A percentile compares a stretch with the other conserved stretches of the same genome.
Conservation (phyloP, 768 basidiomycete genomes). For the Termitomyces sp. region DNA sequence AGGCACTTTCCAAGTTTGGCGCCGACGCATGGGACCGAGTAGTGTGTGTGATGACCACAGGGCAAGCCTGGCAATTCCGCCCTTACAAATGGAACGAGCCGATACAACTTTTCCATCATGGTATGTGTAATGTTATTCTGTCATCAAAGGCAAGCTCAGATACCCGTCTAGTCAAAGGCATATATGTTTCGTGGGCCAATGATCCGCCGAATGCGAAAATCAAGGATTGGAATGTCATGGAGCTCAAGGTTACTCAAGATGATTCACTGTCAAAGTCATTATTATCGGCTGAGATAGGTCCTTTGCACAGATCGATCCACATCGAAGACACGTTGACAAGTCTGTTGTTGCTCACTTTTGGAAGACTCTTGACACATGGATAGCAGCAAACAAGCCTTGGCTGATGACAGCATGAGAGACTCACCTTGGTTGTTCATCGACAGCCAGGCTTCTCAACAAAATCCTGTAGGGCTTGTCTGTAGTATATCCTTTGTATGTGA, state of each 20-base stretch:
- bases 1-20: constrained; percentile 89
- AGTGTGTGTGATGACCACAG: constrained; percentile 96
- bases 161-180: constrained; percentile 72
- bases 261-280: not conserved
- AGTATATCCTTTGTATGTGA: too few species aligned
- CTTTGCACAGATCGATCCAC: constrained; percentile 72
- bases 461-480: too few species aligned
- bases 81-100: constrained; percentile 98
- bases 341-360: constrained; percentile 95
- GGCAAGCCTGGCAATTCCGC: constrained; percentile 97
- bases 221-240: constrained; percentile 96
- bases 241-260: constrained; percentile 64
- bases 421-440: too few species aligned
- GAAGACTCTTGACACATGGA: constrained; percentile 89
- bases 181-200: constrained; percentile 93
- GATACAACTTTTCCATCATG: constrained; percentile 87
- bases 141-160: not conserved
- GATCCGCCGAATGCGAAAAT: constrained; percentile 87
- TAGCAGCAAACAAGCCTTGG: constrained; percentile 74
- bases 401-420: constrained; percentile 40
- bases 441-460: too few species aligned
- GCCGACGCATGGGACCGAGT: constrained; percentile 96
- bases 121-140: constrained; percentile 35
- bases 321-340: constrained; percentile 90
- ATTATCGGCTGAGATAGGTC: not conserved